Base-by-base conservation (phyloP, 192 early-diverging fungal genomes). In the Entomortierella beljakovae region DNA sequence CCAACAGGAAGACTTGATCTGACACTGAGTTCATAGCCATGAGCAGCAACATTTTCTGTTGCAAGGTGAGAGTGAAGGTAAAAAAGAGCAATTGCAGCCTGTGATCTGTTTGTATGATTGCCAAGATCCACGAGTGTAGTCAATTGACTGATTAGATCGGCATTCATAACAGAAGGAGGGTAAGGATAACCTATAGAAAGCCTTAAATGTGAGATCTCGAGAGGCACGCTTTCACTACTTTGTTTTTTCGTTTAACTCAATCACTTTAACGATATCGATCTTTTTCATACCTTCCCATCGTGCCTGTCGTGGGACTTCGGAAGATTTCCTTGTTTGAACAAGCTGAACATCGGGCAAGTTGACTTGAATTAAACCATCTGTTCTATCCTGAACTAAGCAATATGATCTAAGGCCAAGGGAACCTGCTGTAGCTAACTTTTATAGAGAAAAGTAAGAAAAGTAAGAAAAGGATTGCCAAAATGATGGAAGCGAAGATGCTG, bases 1-100 rank as follows among this genome's bases (percentile, higher is more conserved):
- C 97, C 96, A 22, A 98, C 92, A 0, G 98, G 98, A 18, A 99
- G 63, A 50, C 83, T 80, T 0, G 95, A 96, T 28, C 88, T 76
- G 25, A 94, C 88, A 61, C 82, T 83, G 11, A 98, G 64, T 3
- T 85, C 89, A 25, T 95, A 85, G 29, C 88, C 86, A 15, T 35
- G 58, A 9, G 20, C 50, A 9, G 51, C 60, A 15, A 60, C 58
- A 35, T 38, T 73, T 42, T 66, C 72, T 6, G 86, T 57, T 9
- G 82, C 56, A 1, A 83, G 65, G 63, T 83, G 87, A 8, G 95
- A 80, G 72, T 92, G 92, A 23, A 91, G 81, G 70, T 94, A 94
- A 0, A 92, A 87, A 13, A 93, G 79, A 0, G 84, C 75, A 2
- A 93, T 92, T 31, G 80, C 77, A 37, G 80, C 72, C 35, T 81